These are phyloP conservation scores for Berberis thunbergii DNA, from an alignment of 164 flowering plant genomes.

Conservation along the genomic window DNA sequence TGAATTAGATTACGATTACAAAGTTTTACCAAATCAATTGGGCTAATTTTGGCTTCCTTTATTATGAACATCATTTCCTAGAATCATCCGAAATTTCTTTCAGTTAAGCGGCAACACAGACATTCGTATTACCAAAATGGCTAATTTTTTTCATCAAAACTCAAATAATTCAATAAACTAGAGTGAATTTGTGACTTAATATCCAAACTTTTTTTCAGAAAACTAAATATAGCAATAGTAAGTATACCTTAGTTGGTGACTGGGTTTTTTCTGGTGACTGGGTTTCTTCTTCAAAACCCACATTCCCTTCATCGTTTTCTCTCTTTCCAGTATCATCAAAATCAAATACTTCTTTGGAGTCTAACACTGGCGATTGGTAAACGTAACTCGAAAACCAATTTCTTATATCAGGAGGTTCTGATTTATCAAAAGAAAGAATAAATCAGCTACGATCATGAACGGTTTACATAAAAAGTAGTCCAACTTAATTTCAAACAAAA, in stretches of 20 bases:
- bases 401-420: constrained; percentile 53
- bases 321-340: constrained; percentile 4
- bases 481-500: background rate
- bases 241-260: background rate
- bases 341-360: constrained; percentile 9
- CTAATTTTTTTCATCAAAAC: no score
- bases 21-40: no score
- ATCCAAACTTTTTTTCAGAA: no score
- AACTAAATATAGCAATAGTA: no score
- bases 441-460: background rate
- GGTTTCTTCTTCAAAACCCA: background rate
- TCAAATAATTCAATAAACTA: no score
- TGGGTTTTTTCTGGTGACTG: background rate
- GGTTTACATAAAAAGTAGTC: background rate
- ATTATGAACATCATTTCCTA: no score
- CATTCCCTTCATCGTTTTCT: background rate
- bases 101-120: no score
- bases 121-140: no score
- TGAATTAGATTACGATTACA: no score
- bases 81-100: no score
- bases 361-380: constrained; percentile 37
- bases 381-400: constrained; percentile 56
- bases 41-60: no score
- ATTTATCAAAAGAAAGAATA: background rate
- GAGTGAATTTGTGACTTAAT: no score